Evolutionary conservation across 257 asterid species (phyloP).

Genomic region (Solanum chiquidenum): DNA sequence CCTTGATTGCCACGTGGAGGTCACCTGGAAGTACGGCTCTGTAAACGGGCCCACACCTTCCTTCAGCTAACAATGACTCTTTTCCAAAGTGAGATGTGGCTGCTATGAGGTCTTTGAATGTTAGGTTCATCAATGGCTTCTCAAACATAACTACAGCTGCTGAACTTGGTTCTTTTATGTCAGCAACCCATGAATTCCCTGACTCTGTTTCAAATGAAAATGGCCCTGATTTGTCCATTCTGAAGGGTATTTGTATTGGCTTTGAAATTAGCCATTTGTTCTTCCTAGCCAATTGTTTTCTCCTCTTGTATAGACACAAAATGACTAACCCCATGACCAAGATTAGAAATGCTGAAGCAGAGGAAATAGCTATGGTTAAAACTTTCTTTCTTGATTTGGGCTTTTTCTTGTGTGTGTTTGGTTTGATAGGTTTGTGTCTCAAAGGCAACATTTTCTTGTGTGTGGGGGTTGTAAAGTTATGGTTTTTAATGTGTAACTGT

Average conservation of each 20-base stretch:
- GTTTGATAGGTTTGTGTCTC: constrained; percentile 1
- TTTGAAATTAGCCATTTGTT: constrained; percentile 80
- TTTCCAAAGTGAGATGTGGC: constrained; percentile 93
- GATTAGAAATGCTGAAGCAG: constrained; percentile 24
- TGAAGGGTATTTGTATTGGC: constrained; percentile 61
- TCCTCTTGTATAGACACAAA: constrained; percentile 33
- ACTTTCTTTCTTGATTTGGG: constrained; percentile 20
- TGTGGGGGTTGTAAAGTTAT: constrained; percentile 5
- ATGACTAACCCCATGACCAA: background rate
- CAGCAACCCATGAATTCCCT: constrained; percentile 92
- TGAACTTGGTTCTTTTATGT: constrained; percentile 78
- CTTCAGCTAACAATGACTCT: constrained; percentile 81
- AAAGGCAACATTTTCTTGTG: constrained; percentile 17
- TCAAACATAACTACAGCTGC: constrained; percentile 87
- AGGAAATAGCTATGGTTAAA: constrained; percentile 18
- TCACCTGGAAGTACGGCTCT: constrained; percentile 91
- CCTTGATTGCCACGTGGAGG: constrained; percentile 92
- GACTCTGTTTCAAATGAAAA: constrained; percentile 86
- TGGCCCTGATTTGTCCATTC: constrained; percentile 81
- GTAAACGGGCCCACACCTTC: constrained; percentile 81
- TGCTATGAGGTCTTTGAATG: constrained; percentile 81
- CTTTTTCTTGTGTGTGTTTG: background rate
- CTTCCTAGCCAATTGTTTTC: constrained; percentile 24
- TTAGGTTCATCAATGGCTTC: constrained; percentile 88
- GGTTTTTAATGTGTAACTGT: constrained; percentile 24